Evolutionary conservation across 2,329 filamentous ascomycete species (phyloP), one percentile per base, ranked within the genome.

Genomic region (Aspergillus sp.): DNA sequence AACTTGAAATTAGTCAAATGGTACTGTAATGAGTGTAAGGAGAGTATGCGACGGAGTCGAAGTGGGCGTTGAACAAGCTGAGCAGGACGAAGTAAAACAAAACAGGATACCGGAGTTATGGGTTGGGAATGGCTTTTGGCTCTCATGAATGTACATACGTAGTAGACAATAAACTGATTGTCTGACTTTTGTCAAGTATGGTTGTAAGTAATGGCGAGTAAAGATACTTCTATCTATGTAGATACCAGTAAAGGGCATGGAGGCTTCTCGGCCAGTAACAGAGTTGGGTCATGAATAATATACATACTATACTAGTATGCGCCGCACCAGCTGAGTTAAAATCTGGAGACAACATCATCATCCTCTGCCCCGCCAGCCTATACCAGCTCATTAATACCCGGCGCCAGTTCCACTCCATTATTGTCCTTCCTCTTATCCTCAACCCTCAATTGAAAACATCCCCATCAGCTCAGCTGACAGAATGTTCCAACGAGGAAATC

Each of bases 11-110:
- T 69, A 91, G 89, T 88, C 55, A 91, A 91, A 85, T 92, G 90
- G 90, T 92, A 90, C 70, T 92, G 90, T 73, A 88, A 90, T 63
- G 89, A 91, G 70, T 92, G 90, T 76, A 91, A 91, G 72, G 87
- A 89, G 65, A 83, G 83, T 50, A 79, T 89, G 67, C 85, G 84
- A 69, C 80, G 82, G 58, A 79, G 79, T 58, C 82, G 82, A 51
- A 87, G 71, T 64, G 71, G 72, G 30, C 71, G 72, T 32, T 75
- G 61, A 50, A 30, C 6, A 15, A 10, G 17, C 15, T 6, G 5
- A 10, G 17, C n/a, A 21, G 25, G 13, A 12, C 5, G 10, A 9
- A 30, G 9, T 10, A 45, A 12, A 23, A 13, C 41, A 12, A 36
- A 36, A 21, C 5, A 13, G n/a, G 9, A 15, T 30, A 23, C 23